phyloP scores from a whole-genome alignment of 129 eudicot species.

The Smallanthus sonchifolius region DNA sequence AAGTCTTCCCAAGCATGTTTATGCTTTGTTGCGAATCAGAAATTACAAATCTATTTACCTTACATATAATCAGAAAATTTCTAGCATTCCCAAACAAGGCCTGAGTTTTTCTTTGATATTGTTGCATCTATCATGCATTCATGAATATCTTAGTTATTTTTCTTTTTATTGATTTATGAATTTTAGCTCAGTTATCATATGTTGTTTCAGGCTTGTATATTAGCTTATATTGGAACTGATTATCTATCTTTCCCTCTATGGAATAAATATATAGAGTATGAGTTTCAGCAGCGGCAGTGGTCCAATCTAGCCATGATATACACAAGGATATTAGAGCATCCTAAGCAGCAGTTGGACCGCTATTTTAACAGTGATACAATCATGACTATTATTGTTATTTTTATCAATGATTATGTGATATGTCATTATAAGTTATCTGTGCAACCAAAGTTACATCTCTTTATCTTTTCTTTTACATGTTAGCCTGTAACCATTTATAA shows the following conservation, averaged over 20 bases:
- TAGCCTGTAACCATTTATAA: too few species aligned
- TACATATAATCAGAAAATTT: background rate
- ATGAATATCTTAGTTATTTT: background rate
- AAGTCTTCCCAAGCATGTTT: background rate
- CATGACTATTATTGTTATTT: too few species aligned
- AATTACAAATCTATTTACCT: conserved; percentile 5
- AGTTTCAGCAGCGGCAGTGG: conserved; percentile 82
- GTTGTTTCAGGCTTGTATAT: conserved; percentile 79
- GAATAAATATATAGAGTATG: conserved; percentile 93
- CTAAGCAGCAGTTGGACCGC: conserved; percentile 94
- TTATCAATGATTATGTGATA: too few species aligned
- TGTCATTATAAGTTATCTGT: too few species aligned
- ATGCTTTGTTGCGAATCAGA: background rate
- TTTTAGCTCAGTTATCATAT: conserved; percentile 2
- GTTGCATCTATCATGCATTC: conserved; percentile 21
- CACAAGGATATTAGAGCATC: conserved; percentile 78
- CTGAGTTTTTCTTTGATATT: conserved; percentile 16
- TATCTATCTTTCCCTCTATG: conserved; percentile 76
- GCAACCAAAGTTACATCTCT: too few species aligned
- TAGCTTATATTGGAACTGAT: conserved; percentile 91
- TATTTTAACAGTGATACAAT: conserved; percentile 88
- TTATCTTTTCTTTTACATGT: too few species aligned
- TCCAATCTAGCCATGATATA: conserved; percentile 74
- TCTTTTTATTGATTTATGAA: conserved; percentile 5
- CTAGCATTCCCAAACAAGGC: background rate